Evolutionary conservation across 2,329 filamentous ascomycete genomes (phyloP).

Genomic region (Talaromyces sp.): DNA sequence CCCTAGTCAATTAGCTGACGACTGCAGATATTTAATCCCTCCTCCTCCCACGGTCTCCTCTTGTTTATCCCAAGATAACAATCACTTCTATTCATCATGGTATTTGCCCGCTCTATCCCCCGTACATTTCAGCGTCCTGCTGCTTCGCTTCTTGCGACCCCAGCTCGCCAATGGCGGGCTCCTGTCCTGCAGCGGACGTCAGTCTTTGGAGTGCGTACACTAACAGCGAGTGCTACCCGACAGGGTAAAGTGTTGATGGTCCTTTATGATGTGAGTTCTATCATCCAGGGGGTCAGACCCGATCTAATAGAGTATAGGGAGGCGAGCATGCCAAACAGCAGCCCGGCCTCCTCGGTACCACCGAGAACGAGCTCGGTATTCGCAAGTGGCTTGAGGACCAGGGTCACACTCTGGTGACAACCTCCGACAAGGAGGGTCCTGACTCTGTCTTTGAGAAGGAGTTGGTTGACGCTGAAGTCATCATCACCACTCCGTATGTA

Average conservation of each 20-base stretch:
- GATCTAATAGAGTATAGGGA: slow-evolving; percentile 49
- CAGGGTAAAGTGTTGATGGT: slow-evolving; percentile 96
- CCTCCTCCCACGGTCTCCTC: background rate
- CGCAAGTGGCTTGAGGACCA: slow-evolving; percentile 97
- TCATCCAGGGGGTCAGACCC: too few species aligned
- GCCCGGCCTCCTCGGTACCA: slow-evolving; percentile 86
- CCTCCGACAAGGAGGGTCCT: slow-evolving; percentile 94
- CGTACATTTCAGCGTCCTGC: slow-evolving; percentile 56
- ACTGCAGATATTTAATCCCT: background rate
- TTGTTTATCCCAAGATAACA: background rate
- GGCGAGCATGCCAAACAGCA: slow-evolving; percentile 84
- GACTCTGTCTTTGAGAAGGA: slow-evolving; percentile 93
- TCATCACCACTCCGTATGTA: slow-evolving; percentile 93
- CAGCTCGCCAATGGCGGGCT: slow-evolving; percentile 38
- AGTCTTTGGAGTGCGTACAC: slow-evolving; percentile 56
- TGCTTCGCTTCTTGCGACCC: slow-evolving; percentile 47
- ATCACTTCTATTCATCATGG: slow-evolving; percentile 48
- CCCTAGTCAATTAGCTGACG: background rate
- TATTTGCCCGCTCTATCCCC: slow-evolving; percentile 63
- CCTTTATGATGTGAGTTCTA: slow-evolving; percentile 75
- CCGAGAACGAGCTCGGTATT: slow-evolving; percentile 96
- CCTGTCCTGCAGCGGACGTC: slow-evolving; percentile 29
- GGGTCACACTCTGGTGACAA: slow-evolving; percentile 94
- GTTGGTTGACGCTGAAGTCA: slow-evolving; percentile 93
- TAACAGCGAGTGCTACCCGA: slow-evolving; percentile 64